These are phyloP conservation scores for Ustilago trichophora DNA, from an alignment of 1,284 basidiomycete species.

Conservation along the genomic window DNA sequence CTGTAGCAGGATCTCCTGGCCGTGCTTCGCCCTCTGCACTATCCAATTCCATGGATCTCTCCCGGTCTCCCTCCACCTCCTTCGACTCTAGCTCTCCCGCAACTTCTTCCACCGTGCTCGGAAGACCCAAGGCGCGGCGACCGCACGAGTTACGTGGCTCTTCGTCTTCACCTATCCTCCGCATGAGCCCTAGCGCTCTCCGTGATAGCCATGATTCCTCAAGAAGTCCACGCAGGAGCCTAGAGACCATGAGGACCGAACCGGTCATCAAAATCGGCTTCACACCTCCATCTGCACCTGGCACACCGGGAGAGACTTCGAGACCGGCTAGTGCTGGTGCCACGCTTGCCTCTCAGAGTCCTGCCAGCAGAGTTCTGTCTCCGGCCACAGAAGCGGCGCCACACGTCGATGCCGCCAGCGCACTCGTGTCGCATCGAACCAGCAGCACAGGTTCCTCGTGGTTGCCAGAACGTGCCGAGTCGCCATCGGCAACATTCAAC, in stretches of 20 bases:
- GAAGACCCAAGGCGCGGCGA: conserved; percentile 39
- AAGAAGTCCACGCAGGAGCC: conserved; percentile 31
- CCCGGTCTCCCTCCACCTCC: conserved; percentile 35
- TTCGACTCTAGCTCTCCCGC: conserved; percentile 32
- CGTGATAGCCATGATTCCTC: conserved; percentile 23
- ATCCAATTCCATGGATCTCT: conserved; percentile 29
- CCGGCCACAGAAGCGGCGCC: conserved; percentile 34
- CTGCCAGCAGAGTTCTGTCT: conserved; percentile 33
- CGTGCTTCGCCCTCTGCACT: conserved; percentile 23
- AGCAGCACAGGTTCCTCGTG: conserved; percentile 28
- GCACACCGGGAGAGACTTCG: conserved; percentile 1
- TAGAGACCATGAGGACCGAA: conserved; percentile 29
- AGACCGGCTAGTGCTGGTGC: conserved; percentile 3
- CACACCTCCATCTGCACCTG: conserved; percentile 7
- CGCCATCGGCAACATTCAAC: conserved; percentile 21
- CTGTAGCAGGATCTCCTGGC: conserved; percentile 29
- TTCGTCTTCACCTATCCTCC: conserved; percentile 38
- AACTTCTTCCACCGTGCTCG: conserved; percentile 17
- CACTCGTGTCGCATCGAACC: conserved; percentile 27
- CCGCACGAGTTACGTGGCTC: conserved; percentile 46
- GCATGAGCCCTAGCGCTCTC: conserved; percentile 16
- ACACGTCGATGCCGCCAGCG: conserved; percentile 32
- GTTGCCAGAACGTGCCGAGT: conserved; percentile 29
- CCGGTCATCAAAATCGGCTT: conserved; percentile 40
- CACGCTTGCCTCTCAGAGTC: conserved; percentile 8